Evolutionary conservation across 306 rosid genomes (phyloP).

Genomic region (Glycine soja): DNA sequence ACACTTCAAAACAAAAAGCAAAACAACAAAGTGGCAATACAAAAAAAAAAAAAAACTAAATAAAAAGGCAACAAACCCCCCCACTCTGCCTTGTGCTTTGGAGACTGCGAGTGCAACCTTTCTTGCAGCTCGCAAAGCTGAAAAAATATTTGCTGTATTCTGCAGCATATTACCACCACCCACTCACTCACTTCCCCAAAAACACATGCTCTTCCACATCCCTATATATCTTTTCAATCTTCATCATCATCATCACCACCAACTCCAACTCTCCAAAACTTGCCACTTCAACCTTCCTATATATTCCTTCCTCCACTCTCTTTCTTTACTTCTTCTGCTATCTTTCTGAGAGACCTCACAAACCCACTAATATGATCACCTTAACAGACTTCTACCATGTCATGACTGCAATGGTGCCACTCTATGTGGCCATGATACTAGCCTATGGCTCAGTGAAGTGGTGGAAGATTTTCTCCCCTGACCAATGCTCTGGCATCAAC

Average conservation of each 20-base stretch:
- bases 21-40: slow-evolving; percentile 44
- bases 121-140: slow-evolving; percentile 70
- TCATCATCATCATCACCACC: slow-evolving; percentile 46
- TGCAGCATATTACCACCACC: slow-evolving; percentile 31
- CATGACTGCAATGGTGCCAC: slow-evolving; percentile 96
- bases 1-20: slow-evolving; percentile 52
- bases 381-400: slow-evolving; percentile 87
- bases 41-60: slow-evolving; percentile 39
- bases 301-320: slow-evolving; percentile 33
- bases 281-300: slow-evolving; percentile 5
- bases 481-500: slow-evolving; percentile 95
- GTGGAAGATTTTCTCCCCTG: slow-evolving; percentile 97
- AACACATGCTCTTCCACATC: slow-evolving; percentile 71
- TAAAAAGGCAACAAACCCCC: slow-evolving; percentile 41
- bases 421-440: slow-evolving; percentile 84
- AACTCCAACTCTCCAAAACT: not conserved
- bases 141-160: slow-evolving; percentile 37
- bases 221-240: slow-evolving; percentile 48
- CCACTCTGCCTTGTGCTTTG: slow-evolving; percentile 55
- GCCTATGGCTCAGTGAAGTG: slow-evolving; percentile 97
- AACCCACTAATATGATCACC: slow-evolving; percentile 62
- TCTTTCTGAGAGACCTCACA: not conserved
- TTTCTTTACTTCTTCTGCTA: not conserved
- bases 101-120: slow-evolving; percentile 66
- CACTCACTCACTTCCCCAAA: slow-evolving; percentile 54